Base-by-base conservation (phyloP, 1,139 yeast species). In the Blastobotrys malaysiensis region DNA sequence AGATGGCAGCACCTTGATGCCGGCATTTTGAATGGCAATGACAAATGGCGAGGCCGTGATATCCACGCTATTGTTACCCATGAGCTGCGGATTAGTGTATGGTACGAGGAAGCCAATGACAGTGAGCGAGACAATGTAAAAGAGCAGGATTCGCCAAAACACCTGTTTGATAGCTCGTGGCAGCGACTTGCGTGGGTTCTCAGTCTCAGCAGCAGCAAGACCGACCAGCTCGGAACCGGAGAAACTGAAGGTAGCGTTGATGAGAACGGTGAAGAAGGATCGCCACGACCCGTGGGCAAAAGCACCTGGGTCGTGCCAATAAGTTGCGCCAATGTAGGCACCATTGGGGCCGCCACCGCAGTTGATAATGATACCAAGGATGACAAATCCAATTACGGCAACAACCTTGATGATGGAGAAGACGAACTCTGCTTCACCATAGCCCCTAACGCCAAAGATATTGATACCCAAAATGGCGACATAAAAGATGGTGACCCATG, bases 171-270 rank as follows among this genome's bases (percentile, higher is more conserved):
- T 79, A 46, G 88, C 88, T 56, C 75, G 73, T 53, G 90, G 88
- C 55, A 85, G 74, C 13, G 84, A 72, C 64, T 75, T 76, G 69
- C 83, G 76, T 52, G 96, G 96, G 69, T 86, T 82, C 46, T 76
- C 76, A 49, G 95, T 83, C 71, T 88, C 95, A 14, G 91, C 88
- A 46, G 95, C 90, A 26, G 93, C 89, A 57, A 88, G 76, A 57
- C 93, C 91, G 57, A 84, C 84, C 63, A 85, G 77, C 72, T 88
- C 95, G 55, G 86, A 81, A 63, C 93, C 93, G 54, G 90, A 90
- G 64, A 86, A 86, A 2, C 96, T 83, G 71, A 88, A 89, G 2
- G 96, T 93, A 36, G 96, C 95, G 36, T 84, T 81, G 53, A 88
- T 89, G 63, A 90, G 84, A 26, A 86, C 86, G 11, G 88, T 75